Conservation (phyloP, 2,329 filamentous ascomycete species). For the Fusarium incarnatum region DNA sequence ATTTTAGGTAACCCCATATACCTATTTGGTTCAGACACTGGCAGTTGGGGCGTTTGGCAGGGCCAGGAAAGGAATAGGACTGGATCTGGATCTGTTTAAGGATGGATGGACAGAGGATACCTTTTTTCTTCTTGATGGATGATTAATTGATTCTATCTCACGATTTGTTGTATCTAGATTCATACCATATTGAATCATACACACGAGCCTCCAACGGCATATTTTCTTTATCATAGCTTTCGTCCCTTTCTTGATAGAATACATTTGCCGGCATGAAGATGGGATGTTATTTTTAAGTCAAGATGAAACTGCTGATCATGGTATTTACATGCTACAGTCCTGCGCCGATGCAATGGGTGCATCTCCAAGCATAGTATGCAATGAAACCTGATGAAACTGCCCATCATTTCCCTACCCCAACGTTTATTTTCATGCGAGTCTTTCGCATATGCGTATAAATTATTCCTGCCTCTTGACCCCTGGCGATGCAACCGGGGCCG, state of each 20-base stretch:
- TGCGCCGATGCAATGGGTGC: constrained; percentile 7
- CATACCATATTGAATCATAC: constrained; percentile 33
- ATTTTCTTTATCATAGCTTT: constrained; percentile 30
- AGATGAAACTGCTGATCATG: constrained; percentile 22
- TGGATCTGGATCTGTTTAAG: constrained; percentile 20
- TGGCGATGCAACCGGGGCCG: constrained; percentile 17
- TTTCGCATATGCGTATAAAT: constrained; percentile 10
- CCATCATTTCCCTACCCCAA: constrained; percentile 19
- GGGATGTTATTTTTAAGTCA: constrained; percentile 10
- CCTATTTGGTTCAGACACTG: constrained; percentile 11
- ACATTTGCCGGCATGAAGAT: background rate
- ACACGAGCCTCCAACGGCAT: constrained; percentile 42
- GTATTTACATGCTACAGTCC: background rate
- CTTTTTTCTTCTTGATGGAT: constrained; percentile 33
- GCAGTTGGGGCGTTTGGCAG: constrained; percentile 44
- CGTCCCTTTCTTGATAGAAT: background rate
- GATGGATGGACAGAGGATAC: constrained; percentile 38
- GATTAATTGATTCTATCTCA: constrained; percentile 38
- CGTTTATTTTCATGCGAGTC: constrained; percentile 15
- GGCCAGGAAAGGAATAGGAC: constrained; percentile 30
- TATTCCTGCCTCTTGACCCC: constrained; percentile 12
- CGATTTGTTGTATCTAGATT: constrained; percentile 47
- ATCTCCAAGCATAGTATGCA: constrained; percentile 1
- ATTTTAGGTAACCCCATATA: constrained; percentile 25
- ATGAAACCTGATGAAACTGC: constrained; percentile 40